Conservation (phyloP, 768 basidiomycete species). For the Mycena leptocephala region DNA sequence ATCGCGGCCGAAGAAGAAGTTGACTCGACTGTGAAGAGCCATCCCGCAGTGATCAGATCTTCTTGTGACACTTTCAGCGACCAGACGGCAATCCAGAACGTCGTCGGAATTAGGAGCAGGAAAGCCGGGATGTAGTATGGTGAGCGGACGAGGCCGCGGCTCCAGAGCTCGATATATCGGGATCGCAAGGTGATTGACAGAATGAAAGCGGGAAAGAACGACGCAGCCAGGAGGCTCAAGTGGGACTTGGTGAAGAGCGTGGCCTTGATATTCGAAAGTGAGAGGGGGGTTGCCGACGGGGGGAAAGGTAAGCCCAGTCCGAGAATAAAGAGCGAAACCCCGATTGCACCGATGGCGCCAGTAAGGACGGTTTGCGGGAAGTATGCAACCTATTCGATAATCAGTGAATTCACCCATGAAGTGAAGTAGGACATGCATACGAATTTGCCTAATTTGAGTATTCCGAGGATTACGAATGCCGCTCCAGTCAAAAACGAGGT, state of each 20-base stretch:
- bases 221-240: constrained; percentile 38
- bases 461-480: constrained; percentile 38
- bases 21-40: constrained; percentile 40
- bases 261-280: constrained; percentile 29
- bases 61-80: constrained; percentile 5
- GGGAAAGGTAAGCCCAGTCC: constrained; percentile 35
- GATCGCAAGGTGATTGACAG: constrained; percentile 38
- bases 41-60: constrained; percentile 30
- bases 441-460: constrained; percentile 38
- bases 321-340: constrained; percentile 40
- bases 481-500: constrained; percentile 40
- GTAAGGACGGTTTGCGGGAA: constrained; percentile 44
- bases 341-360: constrained; percentile 43
- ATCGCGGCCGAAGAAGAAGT: constrained; percentile 13
- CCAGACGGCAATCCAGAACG: constrained; percentile 39
- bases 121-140: constrained; percentile 39
- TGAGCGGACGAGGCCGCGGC: constrained; percentile 37
- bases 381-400: constrained; percentile 39
- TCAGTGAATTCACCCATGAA: not conserved
- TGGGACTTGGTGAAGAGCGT: constrained; percentile 36
- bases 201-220: constrained; percentile 39
- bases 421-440: constrained; percentile 7
- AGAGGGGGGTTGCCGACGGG: constrained; percentile 16
- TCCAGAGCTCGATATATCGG: constrained; percentile 27
- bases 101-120: constrained; percentile 30